phyloP scores from a whole-genome alignment of 306 rosid genomes.

The Vigna trinervia region DNA sequence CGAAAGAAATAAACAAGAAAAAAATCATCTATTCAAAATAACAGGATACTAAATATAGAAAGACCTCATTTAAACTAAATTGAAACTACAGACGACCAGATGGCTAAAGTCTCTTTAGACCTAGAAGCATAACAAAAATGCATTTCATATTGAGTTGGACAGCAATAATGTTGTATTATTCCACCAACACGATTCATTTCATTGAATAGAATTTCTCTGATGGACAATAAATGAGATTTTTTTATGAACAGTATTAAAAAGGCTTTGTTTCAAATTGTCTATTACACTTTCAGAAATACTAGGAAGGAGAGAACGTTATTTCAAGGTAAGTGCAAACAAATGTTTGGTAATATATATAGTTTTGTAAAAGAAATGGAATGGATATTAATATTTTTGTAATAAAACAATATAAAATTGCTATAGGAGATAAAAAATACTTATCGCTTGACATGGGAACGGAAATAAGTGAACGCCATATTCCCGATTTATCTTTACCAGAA shows the following conservation, averaged over 20 bases:
- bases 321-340: not conserved
- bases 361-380: not conserved
- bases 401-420: not conserved
- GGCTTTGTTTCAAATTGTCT: not conserved
- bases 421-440: too few relatives aligned
- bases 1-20: too few relatives aligned
- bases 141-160: not conserved
- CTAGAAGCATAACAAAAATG: not conserved
- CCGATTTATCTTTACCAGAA: too few relatives aligned
- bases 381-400: not conserved
- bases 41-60: too few relatives aligned
- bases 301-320: not conserved
- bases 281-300: not conserved
- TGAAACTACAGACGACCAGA: too few relatives aligned
- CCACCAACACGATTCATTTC: too few relatives aligned
- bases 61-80: too few relatives aligned
- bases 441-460: too few relatives aligned
- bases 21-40: too few relatives aligned
- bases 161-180: not conserved
- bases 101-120: too few relatives aligned
- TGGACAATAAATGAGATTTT: not conserved
- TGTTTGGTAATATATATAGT: not conserved
- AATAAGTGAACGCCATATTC: too few relatives aligned
- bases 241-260: not conserved
- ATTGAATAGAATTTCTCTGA: not conserved